These are phyloP conservation scores for Lentinula edodes DNA, from an alignment of 768 basidiomycete species.

Conservation along the genomic window DNA sequence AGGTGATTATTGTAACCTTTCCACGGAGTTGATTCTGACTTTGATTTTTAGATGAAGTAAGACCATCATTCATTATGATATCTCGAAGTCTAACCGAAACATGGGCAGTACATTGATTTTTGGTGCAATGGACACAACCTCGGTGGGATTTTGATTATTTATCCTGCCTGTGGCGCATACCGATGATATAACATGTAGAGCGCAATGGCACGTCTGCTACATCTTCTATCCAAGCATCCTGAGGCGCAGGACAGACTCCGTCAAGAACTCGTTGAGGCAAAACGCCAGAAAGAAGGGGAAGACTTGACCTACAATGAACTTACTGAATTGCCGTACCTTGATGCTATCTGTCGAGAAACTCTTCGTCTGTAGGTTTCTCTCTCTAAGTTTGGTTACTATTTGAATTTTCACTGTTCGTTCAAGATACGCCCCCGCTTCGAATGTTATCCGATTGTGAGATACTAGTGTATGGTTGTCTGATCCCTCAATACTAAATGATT, in stretches of 20 bases:
- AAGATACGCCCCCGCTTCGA: slow-evolving; percentile 22
- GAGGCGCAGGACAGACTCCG: slow-evolving; percentile 33
- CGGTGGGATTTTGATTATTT: slow-evolving; percentile 7
- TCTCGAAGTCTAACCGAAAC: neutral
- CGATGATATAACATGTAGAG: slow-evolving; percentile 1
- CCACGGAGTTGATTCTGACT: neutral
- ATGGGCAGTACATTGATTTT: slow-evolving; percentile 26
- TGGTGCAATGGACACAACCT: slow-evolving; percentile 39
- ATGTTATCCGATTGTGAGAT: slow-evolving; percentile 18
- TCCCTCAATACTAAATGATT: neutral
- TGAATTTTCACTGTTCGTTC: neutral
- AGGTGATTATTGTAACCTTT: slow-evolving; percentile 16
- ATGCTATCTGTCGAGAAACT: slow-evolving; percentile 35
- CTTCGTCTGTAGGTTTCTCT: slow-evolving; percentile 26
- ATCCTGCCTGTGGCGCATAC: neutral
- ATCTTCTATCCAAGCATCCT: slow-evolving; percentile 25
- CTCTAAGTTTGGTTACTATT: neutral
- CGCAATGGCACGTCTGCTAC: slow-evolving; percentile 27
- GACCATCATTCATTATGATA: neutral
- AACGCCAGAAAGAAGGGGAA: slow-evolving; percentile 11
- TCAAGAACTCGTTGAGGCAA: slow-evolving; percentile 25
- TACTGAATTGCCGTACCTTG: slow-evolving; percentile 28
- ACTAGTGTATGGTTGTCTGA: neutral
- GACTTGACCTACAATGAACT: slow-evolving; percentile 32
- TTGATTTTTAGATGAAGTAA: slow-evolving; percentile 4